phyloP scores from a whole-genome alignment of 306 rosid species.

The Fagus crenata region DNA sequence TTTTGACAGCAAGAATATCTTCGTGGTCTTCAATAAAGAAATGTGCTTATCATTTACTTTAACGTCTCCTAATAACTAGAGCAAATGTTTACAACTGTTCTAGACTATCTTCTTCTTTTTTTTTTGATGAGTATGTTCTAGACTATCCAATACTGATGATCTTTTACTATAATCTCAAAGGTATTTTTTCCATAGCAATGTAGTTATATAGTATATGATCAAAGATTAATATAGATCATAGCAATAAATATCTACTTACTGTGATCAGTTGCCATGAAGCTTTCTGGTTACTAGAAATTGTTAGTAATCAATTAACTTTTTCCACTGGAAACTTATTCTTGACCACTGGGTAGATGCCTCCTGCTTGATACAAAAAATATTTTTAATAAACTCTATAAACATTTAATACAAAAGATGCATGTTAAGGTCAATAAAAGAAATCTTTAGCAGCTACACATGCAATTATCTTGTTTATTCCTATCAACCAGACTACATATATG shows the following conservation, averaged over 20 bases:
- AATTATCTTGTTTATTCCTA: not conserved
- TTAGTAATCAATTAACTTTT: not conserved
- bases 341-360: not conserved
- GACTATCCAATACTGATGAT: not conserved
- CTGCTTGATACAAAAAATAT: not conserved
- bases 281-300: not conserved
- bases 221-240: not conserved
- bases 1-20: not conserved
- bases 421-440: not conserved
- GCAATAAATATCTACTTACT: not conserved
- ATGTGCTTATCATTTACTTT: not conserved
- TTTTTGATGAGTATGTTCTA: too few relatives aligned
- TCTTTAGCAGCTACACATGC: not conserved
- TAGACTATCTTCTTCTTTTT: not conserved
- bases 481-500: not conserved
- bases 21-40: not conserved
- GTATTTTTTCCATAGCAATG: not conserved
- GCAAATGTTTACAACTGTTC: not conserved
- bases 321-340: conserved; percentile 1
- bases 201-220: not conserved
- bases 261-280: not conserved
- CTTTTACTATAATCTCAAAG: not conserved
- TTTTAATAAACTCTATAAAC: not conserved
- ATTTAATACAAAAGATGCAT: not conserved
- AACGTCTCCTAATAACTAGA: not conserved